Evolutionary conservation across 148 eudicot species (phyloP).

Genomic region (Dianthus caryophyllus): DNA sequence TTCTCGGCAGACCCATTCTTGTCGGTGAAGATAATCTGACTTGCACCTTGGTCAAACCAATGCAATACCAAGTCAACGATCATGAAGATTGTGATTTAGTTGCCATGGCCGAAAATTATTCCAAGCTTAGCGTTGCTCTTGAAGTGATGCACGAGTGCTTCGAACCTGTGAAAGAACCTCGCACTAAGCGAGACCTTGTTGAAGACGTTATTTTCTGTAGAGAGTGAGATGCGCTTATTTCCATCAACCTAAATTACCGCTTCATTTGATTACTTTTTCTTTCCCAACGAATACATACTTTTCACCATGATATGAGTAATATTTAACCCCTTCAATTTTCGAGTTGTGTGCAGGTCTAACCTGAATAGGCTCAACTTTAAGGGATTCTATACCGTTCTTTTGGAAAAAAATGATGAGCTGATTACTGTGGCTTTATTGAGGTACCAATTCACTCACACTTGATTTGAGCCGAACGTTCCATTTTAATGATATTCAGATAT

Average conservation of each 20-base stretch:
- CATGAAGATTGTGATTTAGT: constrained; percentile 33
- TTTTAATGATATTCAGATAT: neutral
- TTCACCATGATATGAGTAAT: neutral
- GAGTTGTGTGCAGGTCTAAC: constrained; percentile 54
- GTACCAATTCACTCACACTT: constrained; percentile 31
- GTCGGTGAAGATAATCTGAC: constrained; percentile 55
- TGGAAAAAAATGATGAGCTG: constrained; percentile 84
- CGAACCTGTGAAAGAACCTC: constrained; percentile 80
- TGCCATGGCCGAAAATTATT: constrained; percentile 40
- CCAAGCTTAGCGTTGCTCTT: constrained; percentile 70
- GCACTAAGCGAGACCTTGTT: constrained; percentile 63
- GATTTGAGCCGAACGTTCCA: neutral
- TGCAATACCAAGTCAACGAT: constrained; percentile 25
- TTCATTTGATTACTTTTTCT: neutral
- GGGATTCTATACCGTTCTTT: constrained; percentile 80
- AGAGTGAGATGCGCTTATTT: constrained; percentile 35
- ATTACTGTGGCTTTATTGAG: constrained; percentile 76
- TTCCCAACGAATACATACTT: neutral
- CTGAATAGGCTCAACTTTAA: constrained; percentile 72
- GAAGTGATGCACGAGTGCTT: constrained; percentile 94
- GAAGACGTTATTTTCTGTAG: constrained; percentile 80
- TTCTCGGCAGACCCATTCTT: constrained; percentile 56
- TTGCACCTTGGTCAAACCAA: constrained; percentile 68
- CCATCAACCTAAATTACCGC: neutral
- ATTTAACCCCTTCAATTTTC: neutral